These are phyloP conservation scores for Strigomonas culicis DNA, from an alignment of 208 protist genomes.

Conservation along the genomic window DNA sequence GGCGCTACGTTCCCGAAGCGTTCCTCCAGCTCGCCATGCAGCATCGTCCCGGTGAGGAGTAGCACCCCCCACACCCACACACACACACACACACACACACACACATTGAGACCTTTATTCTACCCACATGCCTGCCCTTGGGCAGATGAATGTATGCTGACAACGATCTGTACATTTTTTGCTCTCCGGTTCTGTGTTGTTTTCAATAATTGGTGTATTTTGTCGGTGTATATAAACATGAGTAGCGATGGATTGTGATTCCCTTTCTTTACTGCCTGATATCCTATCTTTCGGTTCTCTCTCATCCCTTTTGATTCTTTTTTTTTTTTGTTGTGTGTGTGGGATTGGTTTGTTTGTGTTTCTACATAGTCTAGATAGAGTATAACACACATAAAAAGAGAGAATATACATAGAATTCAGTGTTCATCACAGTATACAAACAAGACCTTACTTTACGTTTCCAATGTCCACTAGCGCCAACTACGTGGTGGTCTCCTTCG, in stretches of 20 bases:
- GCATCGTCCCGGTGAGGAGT: background rate
- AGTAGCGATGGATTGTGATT: no score
- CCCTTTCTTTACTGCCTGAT: slow-evolving; percentile 13
- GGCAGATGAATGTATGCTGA: no score
- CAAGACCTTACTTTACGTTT: background rate
- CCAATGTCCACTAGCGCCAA: background rate
- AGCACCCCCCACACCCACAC: no score
- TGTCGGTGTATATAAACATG: no score
- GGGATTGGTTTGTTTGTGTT: background rate
- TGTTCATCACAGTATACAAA: background rate
- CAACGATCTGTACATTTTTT: no score
- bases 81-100: no score
- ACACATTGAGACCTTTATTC: slow-evolving; percentile 8
- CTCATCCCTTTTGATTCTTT: slow-evolving; percentile 8
- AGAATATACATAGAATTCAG: background rate
- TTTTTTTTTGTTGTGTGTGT: slow-evolving; percentile 14
- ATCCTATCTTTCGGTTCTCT: background rate
- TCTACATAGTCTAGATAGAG: background rate
- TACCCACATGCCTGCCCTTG: background rate
- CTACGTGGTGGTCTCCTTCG: slow-evolving; percentile 3
- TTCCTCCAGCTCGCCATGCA: slow-evolving; percentile 35
- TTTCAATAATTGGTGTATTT: no score
- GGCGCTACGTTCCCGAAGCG: slow-evolving; percentile 59
- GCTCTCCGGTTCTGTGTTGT: no score
- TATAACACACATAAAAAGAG: no score